Conservation (phyloP, 2,329 filamentous ascomycete species). For the Fusarium poae region DNA sequence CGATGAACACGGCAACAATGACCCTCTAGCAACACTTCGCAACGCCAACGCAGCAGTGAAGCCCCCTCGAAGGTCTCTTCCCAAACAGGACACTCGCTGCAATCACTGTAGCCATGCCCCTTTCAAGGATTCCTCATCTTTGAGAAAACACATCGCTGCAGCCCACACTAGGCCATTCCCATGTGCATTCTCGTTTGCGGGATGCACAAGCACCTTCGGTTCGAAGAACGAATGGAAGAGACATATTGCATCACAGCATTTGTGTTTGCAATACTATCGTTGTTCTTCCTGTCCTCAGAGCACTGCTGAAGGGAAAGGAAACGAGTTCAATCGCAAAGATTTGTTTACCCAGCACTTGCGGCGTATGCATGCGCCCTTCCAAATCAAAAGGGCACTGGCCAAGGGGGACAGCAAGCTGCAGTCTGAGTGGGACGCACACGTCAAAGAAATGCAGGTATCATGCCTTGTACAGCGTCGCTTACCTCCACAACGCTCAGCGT, state of each 20-base stretch:
- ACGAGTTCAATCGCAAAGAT: conserved; percentile 93
- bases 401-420: conserved; percentile 72
- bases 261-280: conserved; percentile 75
- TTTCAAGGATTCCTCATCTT: conserved; percentile 75
- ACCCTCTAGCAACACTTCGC: conserved; percentile 40
- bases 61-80: conserved; percentile 61
- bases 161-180: conserved; percentile 81
- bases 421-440: conserved; percentile 72
- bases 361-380: conserved; percentile 87
- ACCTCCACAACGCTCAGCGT: conserved; percentile 78
- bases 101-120: conserved; percentile 72
- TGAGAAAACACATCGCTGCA: conserved; percentile 75
- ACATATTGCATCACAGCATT: conserved; percentile 90
- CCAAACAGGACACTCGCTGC: conserved; percentile 73
- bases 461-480: conserved; percentile 79
- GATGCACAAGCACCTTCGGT: conserved; percentile 84
- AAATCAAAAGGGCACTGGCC: conserved; percentile 69
- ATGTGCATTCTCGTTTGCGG: conserved; percentile 87
- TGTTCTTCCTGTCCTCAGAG: conserved; percentile 71
- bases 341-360: conserved; percentile 94
- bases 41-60: conserved; percentile 54
- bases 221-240: conserved; percentile 99
- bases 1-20: conserved; percentile 51
- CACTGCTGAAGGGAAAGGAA: conserved; percentile 68
- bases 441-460: conserved; percentile 77